Evolutionary conservation across 805 yeast genomes (phyloP), one percentile per base, ranked within the genome.

Genomic region (Metahyphopichia silvanorum): DNA sequence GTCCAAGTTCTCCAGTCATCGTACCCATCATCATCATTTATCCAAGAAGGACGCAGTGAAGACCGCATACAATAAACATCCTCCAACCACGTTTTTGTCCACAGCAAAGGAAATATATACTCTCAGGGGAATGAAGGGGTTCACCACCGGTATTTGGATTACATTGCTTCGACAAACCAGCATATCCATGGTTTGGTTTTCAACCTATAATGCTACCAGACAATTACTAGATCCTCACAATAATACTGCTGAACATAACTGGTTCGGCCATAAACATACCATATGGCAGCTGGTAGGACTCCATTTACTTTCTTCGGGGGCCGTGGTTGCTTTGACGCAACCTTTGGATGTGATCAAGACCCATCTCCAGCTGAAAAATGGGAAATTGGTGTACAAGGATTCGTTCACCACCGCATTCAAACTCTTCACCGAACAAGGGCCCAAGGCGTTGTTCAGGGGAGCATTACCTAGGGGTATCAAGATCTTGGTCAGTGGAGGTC

Each of bases 331-430:
- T 0, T 63, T 75, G 0, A 89, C 96, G 1, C 98, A 87, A 60
- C 97, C 97, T 0, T 64, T 89, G 18, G 97, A 89, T 60, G 86
- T 86, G 2, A 60, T 89, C 29, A 89, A 89, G 62, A 77, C 96
- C 2, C 74, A 95, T 50, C 76, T 88, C 76, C 96, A 88, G 58
- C 76, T 87, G 48, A 76, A 79, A 47, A 77, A 80, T 50, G 77
- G 82, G n/a, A 69, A 69, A 47, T 47, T 55, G 4, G 45, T 74
- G 2, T 82, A 81, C 52, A 70, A 66, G 37, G 86, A 82, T 57
- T 66, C 86, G 5, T 57, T 83, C 47, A 72, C 77, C 13, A 58
- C 67, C 1, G 68, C 66, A 9, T 61, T 54, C 38, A 46, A 50
- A 25, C 34, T 62, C 5, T 54, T 61, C 22, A 40, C 60, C 1